These are phyloP conservation scores for Clonostachys sp. DNA, from an alignment of 2,329 filamentous ascomycete species.

Conservation along the genomic window DNA sequence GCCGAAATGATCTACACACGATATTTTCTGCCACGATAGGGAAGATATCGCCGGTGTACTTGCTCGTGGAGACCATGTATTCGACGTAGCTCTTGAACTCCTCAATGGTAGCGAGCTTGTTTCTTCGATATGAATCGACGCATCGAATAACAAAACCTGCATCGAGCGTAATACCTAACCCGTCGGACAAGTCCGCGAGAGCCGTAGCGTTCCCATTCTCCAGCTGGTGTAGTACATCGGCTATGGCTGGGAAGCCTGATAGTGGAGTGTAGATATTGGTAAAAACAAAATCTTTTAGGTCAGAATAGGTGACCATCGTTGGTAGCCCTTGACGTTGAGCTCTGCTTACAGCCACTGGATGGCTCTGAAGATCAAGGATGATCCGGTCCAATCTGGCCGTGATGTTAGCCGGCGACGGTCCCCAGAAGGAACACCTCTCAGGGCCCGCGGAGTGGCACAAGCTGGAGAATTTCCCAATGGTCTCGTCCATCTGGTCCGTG, in stretches of 20 bases:
- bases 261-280: conserved; percentile 12
- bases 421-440: conserved; percentile 18
- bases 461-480: conserved; percentile 9
- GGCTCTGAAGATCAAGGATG: conserved; percentile 13
- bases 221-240: conserved; percentile 14
- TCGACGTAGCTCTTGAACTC: conserved; percentile 15
- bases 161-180: conserved; percentile 8
- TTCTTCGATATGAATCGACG: conserved; percentile 18
- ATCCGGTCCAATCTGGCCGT: conserved; percentile 14
- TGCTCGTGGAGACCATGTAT: conserved; percentile 16
- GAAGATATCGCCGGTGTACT: conserved; percentile 20
- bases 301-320: conserved; percentile 16
- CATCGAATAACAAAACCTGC: conserved; percentile 14
- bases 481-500: conserved; percentile 12
- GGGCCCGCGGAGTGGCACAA: conserved; percentile 16
- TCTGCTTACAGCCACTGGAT: conserved; percentile 15
- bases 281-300: conserved; percentile 18
- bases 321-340: conserved; percentile 8
- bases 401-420: conserved; percentile 15
- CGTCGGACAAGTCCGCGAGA: conserved; percentile 11
- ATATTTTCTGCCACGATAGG: conserved; percentile 16
- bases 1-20: conserved; percentile 14
- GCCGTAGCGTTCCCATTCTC: conserved; percentile 17
- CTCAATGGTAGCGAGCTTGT: conserved; percentile 17
- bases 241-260: conserved; percentile 14